Base-by-base conservation (phyloP, 2,329 filamentous ascomycete species). In the Pseudofabraea citricarpa region DNA sequence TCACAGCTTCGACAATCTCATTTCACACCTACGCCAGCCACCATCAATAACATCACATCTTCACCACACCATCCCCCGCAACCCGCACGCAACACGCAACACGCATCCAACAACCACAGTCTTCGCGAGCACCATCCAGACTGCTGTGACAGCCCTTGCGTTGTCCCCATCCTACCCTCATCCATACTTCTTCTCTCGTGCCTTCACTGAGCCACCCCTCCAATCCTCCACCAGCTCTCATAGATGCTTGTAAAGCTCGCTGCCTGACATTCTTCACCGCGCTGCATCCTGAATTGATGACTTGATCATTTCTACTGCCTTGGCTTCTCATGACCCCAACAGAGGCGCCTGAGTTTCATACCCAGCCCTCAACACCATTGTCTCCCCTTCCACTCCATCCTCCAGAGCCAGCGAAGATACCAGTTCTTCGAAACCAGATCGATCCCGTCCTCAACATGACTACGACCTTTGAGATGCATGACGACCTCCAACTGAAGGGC, bases 381-480 rank as follows among this genome's bases (percentile, higher is more conserved):
- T 86, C 81, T 61, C 84, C 84, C 58, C 80, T 82, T 56, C 83
- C 83, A 53, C 65, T 85, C 56, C 80, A 86, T 64, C 70, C 82
- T 53, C 75, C 82, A 53, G 77, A 83, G 63, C 81, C 82, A 41
- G 74, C 79, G 54, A 83, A 79, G 54, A 85, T 87, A 47, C 81
- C 83, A 45, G 76, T 87, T 43, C 70, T 87, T 58, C 75, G 81
- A 60, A 81, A 83, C 60, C 81, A 85, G 67, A 87, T 80, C 76
- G 82, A 87, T 65, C 79, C 81, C 43, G 68, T 76, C 55, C 84
- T 85, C 71, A 82, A 83, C 66, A 80, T 84, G 62, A 79, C 79
- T 44, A 72, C 79, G 42, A 74, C 73, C 49, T 77, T 79, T 61
- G 35, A 37, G 21, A 69, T 75, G 70, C 57, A 62, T 59, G 46